These are phyloP conservation scores for Gaertneriomyces semiglobifer DNA, from an alignment of 192 early-diverging fungal genomes.

Conservation along the genomic window DNA sequence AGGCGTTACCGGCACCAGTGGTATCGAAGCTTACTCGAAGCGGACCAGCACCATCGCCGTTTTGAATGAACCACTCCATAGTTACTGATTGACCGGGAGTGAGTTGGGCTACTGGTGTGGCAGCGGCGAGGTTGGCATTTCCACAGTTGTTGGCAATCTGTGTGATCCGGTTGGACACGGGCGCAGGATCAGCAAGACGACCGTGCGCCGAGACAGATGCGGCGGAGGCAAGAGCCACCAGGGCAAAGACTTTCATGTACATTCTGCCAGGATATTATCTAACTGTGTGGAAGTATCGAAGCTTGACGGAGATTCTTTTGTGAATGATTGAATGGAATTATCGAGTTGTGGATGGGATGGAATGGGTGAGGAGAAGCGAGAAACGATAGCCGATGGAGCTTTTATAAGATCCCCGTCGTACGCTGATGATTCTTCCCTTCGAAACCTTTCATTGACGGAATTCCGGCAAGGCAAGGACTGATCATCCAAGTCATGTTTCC, in stretches of 20 bases:
- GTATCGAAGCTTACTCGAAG: conserved; percentile 19
- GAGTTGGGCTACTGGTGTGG: neutral
- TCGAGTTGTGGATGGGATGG: too few species aligned
- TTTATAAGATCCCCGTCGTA: too few species aligned
- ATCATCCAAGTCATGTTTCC: too few species aligned
- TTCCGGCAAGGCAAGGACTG: too few species aligned
- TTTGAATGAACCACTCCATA: conserved; percentile 25
- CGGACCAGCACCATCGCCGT: conserved; percentile 25
- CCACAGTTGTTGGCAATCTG: conserved; percentile 25
- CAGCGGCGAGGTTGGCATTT: conserved; percentile 7
- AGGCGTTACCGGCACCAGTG: conserved; percentile 14
- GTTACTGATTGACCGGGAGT: conserved; percentile 9
- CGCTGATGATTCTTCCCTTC: too few species aligned
- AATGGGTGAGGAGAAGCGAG: too few species aligned
- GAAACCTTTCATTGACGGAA: too few species aligned
- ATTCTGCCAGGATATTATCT: neutral
- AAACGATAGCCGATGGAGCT: too few species aligned
- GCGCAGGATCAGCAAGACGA: conserved; percentile 12
- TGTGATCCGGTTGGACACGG: neutral
- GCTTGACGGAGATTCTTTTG: too few species aligned
- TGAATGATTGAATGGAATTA: too few species aligned
- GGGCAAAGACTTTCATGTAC: conserved; percentile 1
- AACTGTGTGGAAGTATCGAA: neutral
- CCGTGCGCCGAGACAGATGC: conserved; percentile 23
- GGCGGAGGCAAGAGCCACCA: conserved; percentile 2